A percentile compares a stretch with the other conserved stretches of the same genome.
These are phyloP conservation scores for Monilinia laxa DNA, from an alignment of 2,329 filamentous ascomycete genomes.

Conservation along the genomic window DNA sequence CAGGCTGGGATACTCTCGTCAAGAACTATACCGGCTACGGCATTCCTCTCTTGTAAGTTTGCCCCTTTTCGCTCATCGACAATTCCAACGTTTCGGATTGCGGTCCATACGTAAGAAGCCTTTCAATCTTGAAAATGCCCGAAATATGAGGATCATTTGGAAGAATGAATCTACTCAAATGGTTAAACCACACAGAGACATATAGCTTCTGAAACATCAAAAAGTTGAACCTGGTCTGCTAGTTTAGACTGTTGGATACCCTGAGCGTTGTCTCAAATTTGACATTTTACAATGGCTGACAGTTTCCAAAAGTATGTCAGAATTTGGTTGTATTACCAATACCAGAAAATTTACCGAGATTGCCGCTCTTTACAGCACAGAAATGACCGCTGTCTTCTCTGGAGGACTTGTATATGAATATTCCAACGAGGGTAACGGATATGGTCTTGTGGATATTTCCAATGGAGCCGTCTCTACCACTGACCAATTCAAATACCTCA, in stretches of 20 bases:
- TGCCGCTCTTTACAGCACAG: slow-evolving; percentile 68
- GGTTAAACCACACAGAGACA: too few species aligned
- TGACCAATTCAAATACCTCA: slow-evolving; percentile 50
- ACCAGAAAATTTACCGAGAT: slow-evolving; percentile 80
- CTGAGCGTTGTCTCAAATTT: slow-evolving; percentile 17
- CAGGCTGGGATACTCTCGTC: slow-evolving; percentile 69
- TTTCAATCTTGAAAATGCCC: too few species aligned
- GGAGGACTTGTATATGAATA: slow-evolving; percentile 97
- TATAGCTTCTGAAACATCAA: too few species aligned
- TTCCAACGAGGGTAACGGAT: slow-evolving; percentile 74
- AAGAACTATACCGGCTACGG: slow-evolving; percentile 66
- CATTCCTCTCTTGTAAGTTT: slow-evolving; percentile 53
- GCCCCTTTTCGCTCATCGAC: not conserved
- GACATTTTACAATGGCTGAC: not conserved
- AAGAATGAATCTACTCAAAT: too few species aligned
- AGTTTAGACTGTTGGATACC: too few species aligned
- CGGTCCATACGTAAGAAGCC: too few species aligned
- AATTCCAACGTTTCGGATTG: too few species aligned
- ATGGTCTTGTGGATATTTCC: slow-evolving; percentile 51
- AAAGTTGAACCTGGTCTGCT: too few species aligned
- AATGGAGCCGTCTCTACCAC: slow-evolving; percentile 44
- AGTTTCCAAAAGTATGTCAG: slow-evolving; percentile 57
- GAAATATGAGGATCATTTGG: too few species aligned
- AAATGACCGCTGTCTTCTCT: slow-evolving; percentile 90
- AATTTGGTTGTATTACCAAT: slow-evolving; percentile 86